Evolutionary conservation across 495 filamentous ascomycete genomes (phyloP), one percentile per base, ranked within the genome.

Genomic region (Tuber borchii): DNA sequence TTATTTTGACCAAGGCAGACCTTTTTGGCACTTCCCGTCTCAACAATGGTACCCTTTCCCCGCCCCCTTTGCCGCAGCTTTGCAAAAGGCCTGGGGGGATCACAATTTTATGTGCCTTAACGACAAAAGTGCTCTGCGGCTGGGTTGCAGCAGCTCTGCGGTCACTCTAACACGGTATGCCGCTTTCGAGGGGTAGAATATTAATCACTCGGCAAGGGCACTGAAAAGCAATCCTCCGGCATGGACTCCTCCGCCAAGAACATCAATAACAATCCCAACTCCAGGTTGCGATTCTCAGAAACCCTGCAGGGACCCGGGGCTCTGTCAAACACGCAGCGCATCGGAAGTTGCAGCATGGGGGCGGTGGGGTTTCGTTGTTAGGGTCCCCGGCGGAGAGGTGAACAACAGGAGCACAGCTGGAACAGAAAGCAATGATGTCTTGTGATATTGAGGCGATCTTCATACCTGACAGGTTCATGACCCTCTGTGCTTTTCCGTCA

Each of bases 321-420:
- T 34, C 56, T 65, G 56, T 34, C 56, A 65, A 65, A 31, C 56
- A 65, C 26, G 56, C 56, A 65, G 56, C 26, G 56, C 56, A 65
- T 65, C 26, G 56, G 56, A 65, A 65, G 56, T 65, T 65, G 56
- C 56, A 65, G 26, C 56, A 65, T 34, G 56, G 56, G 56, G 56
- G 56, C 56, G 26, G 45, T 19, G 45, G 56, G 10, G 26, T 65
- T 65, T 65, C 34, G 56, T 34, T 65, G 56, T 65, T 26, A 65
- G 31, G 26, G 56, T 65, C 4, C 10, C 56, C 26, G 56, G 56
- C 56, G 56, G 56, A 65, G 56, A 61, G 19, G 14, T 65, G 56
- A 65, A 16, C 56, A 61, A 61, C 56, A 65, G 56, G 56, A 65
- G 56, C 56, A 31, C 56, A 65, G 26, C 31, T 34, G 26, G 56